phyloP scores from a whole-genome alignment of 345 rosid genomes.

The Gossypium thurberi region DNA sequence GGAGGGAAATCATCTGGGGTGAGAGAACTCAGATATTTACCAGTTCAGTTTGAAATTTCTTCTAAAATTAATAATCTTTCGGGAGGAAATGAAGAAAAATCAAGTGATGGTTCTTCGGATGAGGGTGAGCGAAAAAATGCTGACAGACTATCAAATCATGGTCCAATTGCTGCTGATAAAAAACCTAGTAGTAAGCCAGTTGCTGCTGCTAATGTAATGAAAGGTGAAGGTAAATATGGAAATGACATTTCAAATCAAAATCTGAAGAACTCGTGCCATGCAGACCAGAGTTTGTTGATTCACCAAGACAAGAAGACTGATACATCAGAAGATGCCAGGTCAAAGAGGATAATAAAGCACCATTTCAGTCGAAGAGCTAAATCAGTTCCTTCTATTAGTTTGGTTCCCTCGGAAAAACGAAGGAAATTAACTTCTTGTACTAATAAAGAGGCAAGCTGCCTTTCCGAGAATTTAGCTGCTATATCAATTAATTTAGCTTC shows the following conservation, averaged over 20 bases:
- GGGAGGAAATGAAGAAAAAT: slow-evolving; percentile 12
- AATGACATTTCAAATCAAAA: slow-evolving; percentile 16
- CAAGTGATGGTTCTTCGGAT: slow-evolving; percentile 16
- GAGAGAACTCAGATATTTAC: slow-evolving; percentile 38
- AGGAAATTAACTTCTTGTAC: slow-evolving; percentile 47
- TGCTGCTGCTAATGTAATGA: background rate
- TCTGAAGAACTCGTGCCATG: slow-evolving; percentile 19
- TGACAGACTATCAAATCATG: slow-evolving; percentile 1
- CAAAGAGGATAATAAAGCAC: slow-evolving; percentile 36
- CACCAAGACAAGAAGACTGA: slow-evolving; percentile 12
- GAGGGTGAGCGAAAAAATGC: slow-evolving; percentile 10
- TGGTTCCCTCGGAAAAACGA: slow-evolving; percentile 38
- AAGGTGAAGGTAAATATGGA: slow-evolving; percentile 11
- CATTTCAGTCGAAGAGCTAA: slow-evolving; percentile 38
- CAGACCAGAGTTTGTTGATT: slow-evolving; percentile 24
- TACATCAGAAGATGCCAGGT: slow-evolving; percentile 22
- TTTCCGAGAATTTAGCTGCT: slow-evolving; percentile 19
- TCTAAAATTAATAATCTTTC: slow-evolving; percentile 17
- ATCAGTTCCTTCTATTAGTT: slow-evolving; percentile 25
- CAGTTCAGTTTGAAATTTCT: slow-evolving; percentile 20
- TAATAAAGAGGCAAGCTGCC: slow-evolving; percentile 27
- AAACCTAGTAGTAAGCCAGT: background rate
- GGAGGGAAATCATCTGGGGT: slow-evolving; percentile 28
- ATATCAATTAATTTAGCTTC: slow-evolving; percentile 1
- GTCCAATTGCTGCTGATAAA: slow-evolving; percentile 11